These are phyloP conservation scores for Theobroma grandiflorum DNA, from an alignment of 441 rosid genomes.

Conservation along the genomic window DNA sequence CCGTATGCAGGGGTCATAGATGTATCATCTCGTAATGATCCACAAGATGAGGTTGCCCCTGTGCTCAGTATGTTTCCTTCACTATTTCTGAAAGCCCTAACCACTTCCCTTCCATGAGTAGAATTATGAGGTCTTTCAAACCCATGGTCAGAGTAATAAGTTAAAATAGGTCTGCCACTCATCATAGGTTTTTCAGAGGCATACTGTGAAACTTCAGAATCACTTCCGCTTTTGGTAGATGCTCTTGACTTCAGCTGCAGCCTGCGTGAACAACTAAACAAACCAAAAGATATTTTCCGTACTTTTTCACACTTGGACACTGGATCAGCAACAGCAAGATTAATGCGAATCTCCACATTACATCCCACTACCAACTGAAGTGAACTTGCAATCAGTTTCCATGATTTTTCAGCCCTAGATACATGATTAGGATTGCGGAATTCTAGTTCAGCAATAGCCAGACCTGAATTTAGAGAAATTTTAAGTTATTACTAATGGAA, in stretches of 20 bases:
- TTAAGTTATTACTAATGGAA: conserved; percentile 21
- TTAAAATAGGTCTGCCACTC: conserved; percentile 36
- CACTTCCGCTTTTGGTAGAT: conserved; percentile 43
- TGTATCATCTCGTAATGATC: conserved; percentile 46
- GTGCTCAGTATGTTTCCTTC: conserved; percentile 79
- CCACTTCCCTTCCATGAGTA: conserved; percentile 43
- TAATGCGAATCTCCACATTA: conserved; percentile 88
- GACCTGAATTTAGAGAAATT: conserved; percentile 48
- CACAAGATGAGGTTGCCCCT: conserved; percentile 48
- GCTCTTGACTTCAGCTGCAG: conserved; percentile 55
- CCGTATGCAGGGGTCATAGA: conserved; percentile 33
- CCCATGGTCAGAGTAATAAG: conserved; percentile 45
- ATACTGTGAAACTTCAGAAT: conserved; percentile 51
- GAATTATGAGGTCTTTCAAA: conserved; percentile 42
- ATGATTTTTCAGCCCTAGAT: conserved; percentile 89
- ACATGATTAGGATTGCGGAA: conserved; percentile 65
- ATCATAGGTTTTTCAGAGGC: conserved; percentile 54
- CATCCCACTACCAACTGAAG: conserved; percentile 80
- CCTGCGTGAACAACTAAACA: conserved; percentile 83
- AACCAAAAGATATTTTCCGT: conserved; percentile 61
- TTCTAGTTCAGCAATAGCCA: conserved; percentile 81
- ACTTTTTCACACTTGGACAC: conserved; percentile 56
- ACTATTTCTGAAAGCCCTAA: conserved; percentile 64
- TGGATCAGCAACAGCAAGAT: conserved; percentile 58
- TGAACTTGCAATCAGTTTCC: conserved; percentile 89